Conservation (phyloP, 768 basidiomycete genomes). For the Russula olivacea region DNA sequence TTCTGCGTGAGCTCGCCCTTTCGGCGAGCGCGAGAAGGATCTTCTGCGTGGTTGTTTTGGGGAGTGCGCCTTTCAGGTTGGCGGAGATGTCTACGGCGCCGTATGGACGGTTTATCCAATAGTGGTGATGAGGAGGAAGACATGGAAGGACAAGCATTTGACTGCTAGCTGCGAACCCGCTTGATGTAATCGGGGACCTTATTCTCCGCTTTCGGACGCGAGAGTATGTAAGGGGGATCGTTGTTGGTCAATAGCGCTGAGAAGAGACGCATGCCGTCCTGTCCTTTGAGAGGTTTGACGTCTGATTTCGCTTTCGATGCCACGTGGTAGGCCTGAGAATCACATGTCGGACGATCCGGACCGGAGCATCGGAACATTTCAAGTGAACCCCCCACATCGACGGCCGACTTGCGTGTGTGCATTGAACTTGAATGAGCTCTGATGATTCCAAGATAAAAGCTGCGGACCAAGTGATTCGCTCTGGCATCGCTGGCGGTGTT, state of each 20-base stretch:
- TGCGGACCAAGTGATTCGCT: slow-evolving; percentile 51
- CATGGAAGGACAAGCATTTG: slow-evolving; percentile 36
- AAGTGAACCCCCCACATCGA: not conserved
- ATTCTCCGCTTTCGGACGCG: slow-evolving; percentile 32
- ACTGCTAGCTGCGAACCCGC: slow-evolving; percentile 28
- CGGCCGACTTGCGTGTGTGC: slow-evolving; percentile 16
- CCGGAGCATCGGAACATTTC: not conserved
- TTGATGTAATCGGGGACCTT: slow-evolving; percentile 23
- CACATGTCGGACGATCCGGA: slow-evolving; percentile 2
- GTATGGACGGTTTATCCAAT: slow-evolving; percentile 87
- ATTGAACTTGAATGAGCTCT: slow-evolving; percentile 48
- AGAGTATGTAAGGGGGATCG: not conserved
- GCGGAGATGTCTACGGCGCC: slow-evolving; percentile 89
- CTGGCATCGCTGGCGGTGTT: slow-evolving; percentile 86
- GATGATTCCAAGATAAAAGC: slow-evolving; percentile 37
- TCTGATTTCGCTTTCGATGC: no score
- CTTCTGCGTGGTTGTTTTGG: slow-evolving; percentile 80
- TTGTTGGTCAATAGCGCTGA: no score
- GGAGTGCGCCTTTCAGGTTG: slow-evolving; percentile 84
- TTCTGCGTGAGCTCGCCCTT: slow-evolving; percentile 80
- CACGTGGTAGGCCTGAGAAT: no score
- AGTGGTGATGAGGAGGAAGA: not conserved
- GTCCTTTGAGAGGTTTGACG: no score
- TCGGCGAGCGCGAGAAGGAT: slow-evolving; percentile 79
- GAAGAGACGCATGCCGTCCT: no score